Evolutionary conservation across 106 monocot genomes (phyloP).

Genomic region (Vanilla planifolia): DNA sequence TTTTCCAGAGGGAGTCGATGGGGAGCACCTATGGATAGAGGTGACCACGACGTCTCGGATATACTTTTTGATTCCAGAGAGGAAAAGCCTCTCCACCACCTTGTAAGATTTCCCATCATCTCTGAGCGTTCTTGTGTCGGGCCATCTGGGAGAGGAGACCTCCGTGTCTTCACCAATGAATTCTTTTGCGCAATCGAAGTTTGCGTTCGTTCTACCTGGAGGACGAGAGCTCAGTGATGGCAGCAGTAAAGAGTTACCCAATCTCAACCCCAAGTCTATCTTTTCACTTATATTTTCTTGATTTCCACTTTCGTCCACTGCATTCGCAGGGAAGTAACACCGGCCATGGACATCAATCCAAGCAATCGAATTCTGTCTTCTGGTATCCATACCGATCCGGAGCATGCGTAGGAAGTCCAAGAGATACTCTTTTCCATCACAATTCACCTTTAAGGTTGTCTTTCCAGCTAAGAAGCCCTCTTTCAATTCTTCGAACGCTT

Average conservation of each 20-base stretch:
- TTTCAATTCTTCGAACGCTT: conserved; percentile 22
- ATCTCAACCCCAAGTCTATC: neutral
- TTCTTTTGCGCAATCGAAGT: no score
- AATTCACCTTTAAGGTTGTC: conserved; percentile 18
- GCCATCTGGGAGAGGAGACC: conserved; percentile 7
- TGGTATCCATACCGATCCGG: conserved; percentile 26
- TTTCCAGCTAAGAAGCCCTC: conserved; percentile 36
- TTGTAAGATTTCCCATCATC: conserved; percentile 7
- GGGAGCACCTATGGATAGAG: conserved; percentile 9
- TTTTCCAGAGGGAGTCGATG: neutral
- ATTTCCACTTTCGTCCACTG: neutral
- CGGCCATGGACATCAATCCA: conserved; percentile 63
- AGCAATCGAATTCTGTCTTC: conserved; percentile 19
- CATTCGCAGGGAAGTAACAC: conserved; percentile 54
- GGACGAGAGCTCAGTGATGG: neutral
- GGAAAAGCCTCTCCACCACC: conserved; percentile 10
- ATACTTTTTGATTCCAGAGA: conserved; percentile 15
- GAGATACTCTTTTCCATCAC: conserved; percentile 13
- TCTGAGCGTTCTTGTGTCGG: neutral
- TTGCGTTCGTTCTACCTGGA: neutral
- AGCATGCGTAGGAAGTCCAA: conserved; percentile 63
- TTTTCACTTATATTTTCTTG: neutral
- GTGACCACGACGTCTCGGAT: neutral
- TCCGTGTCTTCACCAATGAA: neutral
- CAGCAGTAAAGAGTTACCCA: neutral